Base-by-base conservation (phyloP, 2,329 filamentous ascomycete genomes). In the Apiospora aurea region DNA sequence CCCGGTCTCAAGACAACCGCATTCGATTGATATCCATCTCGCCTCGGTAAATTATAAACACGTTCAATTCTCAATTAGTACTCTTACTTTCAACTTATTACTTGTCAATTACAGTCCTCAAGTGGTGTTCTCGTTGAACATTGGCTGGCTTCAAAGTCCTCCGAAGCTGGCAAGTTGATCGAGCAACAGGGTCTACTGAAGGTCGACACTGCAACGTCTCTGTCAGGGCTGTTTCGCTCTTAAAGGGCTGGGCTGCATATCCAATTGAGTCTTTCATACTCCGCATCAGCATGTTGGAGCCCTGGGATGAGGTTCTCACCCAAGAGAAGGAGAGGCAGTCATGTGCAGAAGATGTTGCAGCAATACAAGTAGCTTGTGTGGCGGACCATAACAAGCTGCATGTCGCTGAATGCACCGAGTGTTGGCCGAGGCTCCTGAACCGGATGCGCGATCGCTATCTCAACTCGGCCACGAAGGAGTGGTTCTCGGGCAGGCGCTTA, bases 401-500 rank as follows among this genome's bases (percentile, higher is more conserved):
- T 68, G 79, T 86, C 18, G 74, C 82, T 10, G 82, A 87, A 64
- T 90, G 87, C 75, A 75, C 82, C 13, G 80, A 82, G 34, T 89
- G 87, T 77, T 88, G 86, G 79, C 78, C 79, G 26, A 82, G 85
- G 70, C 78, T 87, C 5, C 76, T 90, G 57, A 83, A 86, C 46
- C 81, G 82, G 46, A 81, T 90, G 77, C 78, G 82, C 71, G 78
- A 80, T 69, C 81, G 82, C 53, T 86, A 84, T 73, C 75, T 82
- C 21, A 78, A 80, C 53, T 76, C 78, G 8, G 75, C 79, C 16
- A 78, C 78, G 21, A 77, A 81, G 75, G 86, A 88, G 76, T 90
- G 88, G 88, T 89, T 89, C 77, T 81, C 85, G 2, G 82, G 83
- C 66, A 81, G 87, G 44, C 81, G 81, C 43, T 80, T 81, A 10